Conservation (phyloP, 257 asterid species). For the Sherardia arvensis region DNA sequence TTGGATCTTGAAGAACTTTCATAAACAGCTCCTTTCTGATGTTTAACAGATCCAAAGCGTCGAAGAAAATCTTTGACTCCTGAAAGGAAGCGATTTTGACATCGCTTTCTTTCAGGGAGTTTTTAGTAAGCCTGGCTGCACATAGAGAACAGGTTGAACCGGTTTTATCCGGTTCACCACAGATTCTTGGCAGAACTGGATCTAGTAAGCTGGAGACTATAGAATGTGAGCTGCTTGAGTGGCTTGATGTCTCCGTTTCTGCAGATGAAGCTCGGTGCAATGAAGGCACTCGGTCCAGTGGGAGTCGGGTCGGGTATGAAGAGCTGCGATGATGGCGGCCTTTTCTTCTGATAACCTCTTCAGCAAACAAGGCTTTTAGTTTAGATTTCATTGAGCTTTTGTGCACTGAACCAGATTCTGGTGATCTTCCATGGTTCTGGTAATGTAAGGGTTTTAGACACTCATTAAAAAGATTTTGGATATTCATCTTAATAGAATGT, state of each 20-base stretch:
- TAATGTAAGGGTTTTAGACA: neutral
- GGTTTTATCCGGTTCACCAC: conserved; percentile 3
- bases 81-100: conserved; percentile 31
- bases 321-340: conserved; percentile 55
- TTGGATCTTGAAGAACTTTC: conserved; percentile 60
- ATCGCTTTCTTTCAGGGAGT: conserved; percentile 42
- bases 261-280: conserved; percentile 16
- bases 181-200: conserved; percentile 12
- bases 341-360: conserved; percentile 39
- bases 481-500: neutral
- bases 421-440: conserved; percentile 28
- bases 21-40: conserved; percentile 68
- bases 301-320: conserved; percentile 35
- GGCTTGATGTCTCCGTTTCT: neutral
- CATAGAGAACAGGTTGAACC: conserved; percentile 19
- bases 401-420: conserved; percentile 22
- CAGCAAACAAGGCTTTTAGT: conserved; percentile 48
- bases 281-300: conserved; percentile 11
- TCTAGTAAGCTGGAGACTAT: conserved; percentile 18
- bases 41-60: conserved; percentile 64
- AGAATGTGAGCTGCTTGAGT: conserved; percentile 11
- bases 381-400: conserved; percentile 64
- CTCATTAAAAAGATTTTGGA: neutral
- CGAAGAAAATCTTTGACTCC: conserved; percentile 63
- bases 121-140: conserved; percentile 22